phyloP scores from a whole-genome alignment of 1,139 yeast species.

The Yamadazyma dushanensis region DNA sequence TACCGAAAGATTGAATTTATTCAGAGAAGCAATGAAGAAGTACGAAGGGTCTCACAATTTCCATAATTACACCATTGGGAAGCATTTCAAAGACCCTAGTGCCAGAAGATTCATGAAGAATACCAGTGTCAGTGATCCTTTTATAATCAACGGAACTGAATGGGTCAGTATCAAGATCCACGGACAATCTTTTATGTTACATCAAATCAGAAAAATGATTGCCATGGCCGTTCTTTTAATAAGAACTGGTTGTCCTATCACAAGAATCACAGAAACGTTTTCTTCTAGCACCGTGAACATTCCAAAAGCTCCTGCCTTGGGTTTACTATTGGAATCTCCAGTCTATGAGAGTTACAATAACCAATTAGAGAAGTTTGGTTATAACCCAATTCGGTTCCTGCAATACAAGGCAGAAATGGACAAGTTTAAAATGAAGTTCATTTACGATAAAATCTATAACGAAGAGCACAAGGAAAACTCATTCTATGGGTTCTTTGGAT shows the following conservation, averaged over 20 bases:
- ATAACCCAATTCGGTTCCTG: conserved; percentile 71
- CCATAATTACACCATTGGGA: conserved; percentile 93
- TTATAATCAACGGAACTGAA: conserved; percentile 88
- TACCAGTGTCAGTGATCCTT: conserved; percentile 83
- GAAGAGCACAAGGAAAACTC: conserved; percentile 88
- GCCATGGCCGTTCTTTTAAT: conserved; percentile 89
- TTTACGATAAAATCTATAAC: conserved; percentile 87
- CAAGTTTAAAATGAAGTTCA: conserved; percentile 80
- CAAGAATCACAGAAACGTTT: conserved; percentile 78
- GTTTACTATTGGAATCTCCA: conserved; percentile 85
- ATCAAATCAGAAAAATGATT: conserved; percentile 97
- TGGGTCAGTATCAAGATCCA: conserved; percentile 96
- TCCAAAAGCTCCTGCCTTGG: conserved; percentile 98
- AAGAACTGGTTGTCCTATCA: conserved; percentile 80
- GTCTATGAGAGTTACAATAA: conserved; percentile 85
- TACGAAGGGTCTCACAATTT: conserved; percentile 91
- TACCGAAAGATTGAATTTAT: conserved; percentile 54
- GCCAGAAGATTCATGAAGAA: conserved; percentile 80
- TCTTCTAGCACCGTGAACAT: conserved; percentile 74
- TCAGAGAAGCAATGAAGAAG: conserved; percentile 67
- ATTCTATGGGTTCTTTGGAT: conserved; percentile 85
- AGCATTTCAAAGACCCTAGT: conserved; percentile 81
- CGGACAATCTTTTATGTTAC: conserved; percentile 98
- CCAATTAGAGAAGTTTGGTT: conserved; percentile 73
- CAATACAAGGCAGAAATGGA: conserved; percentile 71